phyloP scores from a whole-genome alignment of 75 land plant species.

The Picea glauca region DNA sequence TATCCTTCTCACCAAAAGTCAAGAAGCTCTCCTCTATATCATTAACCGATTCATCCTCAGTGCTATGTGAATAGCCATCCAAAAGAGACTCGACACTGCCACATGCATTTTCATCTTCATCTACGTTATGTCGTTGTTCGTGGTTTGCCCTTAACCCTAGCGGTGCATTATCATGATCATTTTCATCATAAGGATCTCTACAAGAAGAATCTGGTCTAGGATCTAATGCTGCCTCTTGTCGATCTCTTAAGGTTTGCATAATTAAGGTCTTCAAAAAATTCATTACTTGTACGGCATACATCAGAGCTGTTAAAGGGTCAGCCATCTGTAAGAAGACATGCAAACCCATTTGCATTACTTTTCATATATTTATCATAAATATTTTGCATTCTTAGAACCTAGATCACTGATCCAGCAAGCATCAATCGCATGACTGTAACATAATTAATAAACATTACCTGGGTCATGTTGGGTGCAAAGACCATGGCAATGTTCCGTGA shows the following conservation, averaged over 20 bases:
- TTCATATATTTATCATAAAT: neutral
- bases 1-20: constrained; percentile 19
- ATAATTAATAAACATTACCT: constrained; percentile 38
- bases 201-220: constrained; percentile 16
- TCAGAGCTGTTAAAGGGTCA: constrained; percentile 82
- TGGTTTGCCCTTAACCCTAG: neutral
- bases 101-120: constrained; percentile 8
- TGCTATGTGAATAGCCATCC: constrained; percentile 8
- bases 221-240: constrained; percentile 52
- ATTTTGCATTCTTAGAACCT: neutral
- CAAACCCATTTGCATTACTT: neutral
- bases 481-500: constrained; percentile 95
- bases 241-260: constrained; percentile 47
- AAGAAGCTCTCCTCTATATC: constrained; percentile 18
- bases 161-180: constrained; percentile 6
- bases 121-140: neutral
- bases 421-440: neutral
- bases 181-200: constrained; percentile 22
- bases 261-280: constrained; percentile 76
- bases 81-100: neutral
- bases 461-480: constrained; percentile 98
- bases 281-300: constrained; percentile 95
- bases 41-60: constrained; percentile 13
- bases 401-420: neutral
- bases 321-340: constrained; percentile 55